Conservation (phyloP, 2,329 filamentous ascomycete genomes). For the Verticillium nubilum region DNA sequence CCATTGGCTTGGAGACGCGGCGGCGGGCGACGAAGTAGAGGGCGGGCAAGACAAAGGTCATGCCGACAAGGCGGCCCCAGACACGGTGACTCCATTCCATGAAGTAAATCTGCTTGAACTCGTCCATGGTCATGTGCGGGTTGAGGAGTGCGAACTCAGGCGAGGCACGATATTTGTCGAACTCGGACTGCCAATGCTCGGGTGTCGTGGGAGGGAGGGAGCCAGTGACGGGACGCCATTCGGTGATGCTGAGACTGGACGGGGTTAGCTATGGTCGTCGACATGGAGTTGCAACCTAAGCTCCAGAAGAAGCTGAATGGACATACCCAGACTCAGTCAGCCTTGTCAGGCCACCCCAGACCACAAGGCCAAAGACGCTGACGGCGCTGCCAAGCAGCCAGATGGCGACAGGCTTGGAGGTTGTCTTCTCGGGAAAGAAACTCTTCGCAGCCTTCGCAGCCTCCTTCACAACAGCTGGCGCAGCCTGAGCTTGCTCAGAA, state of each 20-base stretch:
- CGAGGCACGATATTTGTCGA: conserved; percentile 84
- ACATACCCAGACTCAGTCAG: conserved; percentile 90
- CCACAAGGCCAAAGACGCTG: conserved; percentile 94
- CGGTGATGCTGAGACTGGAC: conserved; percentile 84
- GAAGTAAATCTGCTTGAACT: conserved; percentile 98
- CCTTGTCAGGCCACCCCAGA: conserved; percentile 89
- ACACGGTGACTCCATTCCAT: conserved; percentile 98
- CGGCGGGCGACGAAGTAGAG: conserved; percentile 80
- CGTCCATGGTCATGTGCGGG: conserved; percentile 82
- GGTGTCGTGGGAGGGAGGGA: conserved; percentile 75
- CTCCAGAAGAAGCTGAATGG: background rate
- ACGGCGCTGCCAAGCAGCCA: conserved; percentile 89
- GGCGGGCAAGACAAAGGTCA: conserved; percentile 84
- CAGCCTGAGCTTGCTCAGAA: conserved; percentile 1
- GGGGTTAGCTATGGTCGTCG: conserved; percentile 1
- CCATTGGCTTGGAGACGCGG: conserved; percentile 73
- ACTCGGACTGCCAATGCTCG: conserved; percentile 87
- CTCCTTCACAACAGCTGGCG: conserved; percentile 2
- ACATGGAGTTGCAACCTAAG: background rate
- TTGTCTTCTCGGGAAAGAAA: conserved; percentile 56
- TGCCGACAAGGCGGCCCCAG: conserved; percentile 87
- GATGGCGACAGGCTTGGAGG: conserved; percentile 74
- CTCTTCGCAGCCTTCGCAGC: conserved; percentile 21
- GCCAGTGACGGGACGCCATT: conserved; percentile 96
- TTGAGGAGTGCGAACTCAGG: conserved; percentile 93